These are phyloP conservation scores for Buddleja alternifolia DNA, from an alignment of 257 asterid genomes.

Conservation along the genomic window DNA sequence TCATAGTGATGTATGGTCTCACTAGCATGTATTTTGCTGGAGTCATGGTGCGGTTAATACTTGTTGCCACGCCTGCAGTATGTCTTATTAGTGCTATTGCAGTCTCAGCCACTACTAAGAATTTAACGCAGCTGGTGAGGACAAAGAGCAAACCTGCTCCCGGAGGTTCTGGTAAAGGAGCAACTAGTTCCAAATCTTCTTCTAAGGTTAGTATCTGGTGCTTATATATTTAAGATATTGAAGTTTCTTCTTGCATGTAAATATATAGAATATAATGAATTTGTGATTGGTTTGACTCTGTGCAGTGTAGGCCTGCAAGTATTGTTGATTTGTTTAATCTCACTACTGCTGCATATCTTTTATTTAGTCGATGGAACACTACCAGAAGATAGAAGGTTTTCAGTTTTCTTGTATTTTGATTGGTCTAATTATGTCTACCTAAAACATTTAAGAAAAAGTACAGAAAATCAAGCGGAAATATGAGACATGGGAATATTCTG, in stretches of 20 bases:
- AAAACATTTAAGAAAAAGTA: no score
- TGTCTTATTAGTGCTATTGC: conserved; percentile 99
- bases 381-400: no score
- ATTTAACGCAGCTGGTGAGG: conserved; percentile 83
- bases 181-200: conserved; percentile 58
- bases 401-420: no score
- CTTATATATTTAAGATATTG: conserved; percentile 23
- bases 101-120: conserved; percentile 93
- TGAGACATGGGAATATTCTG: no score
- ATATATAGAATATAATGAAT: not conserved
- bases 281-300: no score
- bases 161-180: conserved; percentile 70
- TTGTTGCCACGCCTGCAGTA: conserved; percentile 98
- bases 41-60: conserved; percentile 97
- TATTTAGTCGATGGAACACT: no score
- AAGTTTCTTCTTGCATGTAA: not conserved
- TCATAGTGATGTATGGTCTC: conserved; percentile 96
- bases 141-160: conserved; percentile 62
- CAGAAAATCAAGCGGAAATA: no score
- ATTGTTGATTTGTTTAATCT: no score
- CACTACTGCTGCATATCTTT: no score
- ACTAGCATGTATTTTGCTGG: conserved; percentile 99
- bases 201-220: conserved; percentile 55
- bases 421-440: no score
- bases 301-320: no score